Percentiles rank a stretch among this genome's conserved stretches.
Evolutionary conservation across 164 flowering plant genomes (phyloP).

Genomic region (Annona cherimola): DNA sequence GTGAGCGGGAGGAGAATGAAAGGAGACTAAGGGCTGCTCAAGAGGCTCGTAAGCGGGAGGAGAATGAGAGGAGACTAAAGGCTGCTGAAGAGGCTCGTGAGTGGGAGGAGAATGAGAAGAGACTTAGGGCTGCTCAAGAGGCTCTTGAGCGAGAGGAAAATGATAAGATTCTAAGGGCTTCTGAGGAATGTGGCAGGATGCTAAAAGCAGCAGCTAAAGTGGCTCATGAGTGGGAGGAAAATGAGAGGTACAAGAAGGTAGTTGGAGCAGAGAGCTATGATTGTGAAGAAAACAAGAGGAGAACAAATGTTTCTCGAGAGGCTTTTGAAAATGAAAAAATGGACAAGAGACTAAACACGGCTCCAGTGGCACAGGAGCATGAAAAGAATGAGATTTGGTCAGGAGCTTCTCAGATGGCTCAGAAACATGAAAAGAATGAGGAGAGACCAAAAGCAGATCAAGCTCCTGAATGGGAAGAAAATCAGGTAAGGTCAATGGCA

Average conservation of each 20-base stretch:
- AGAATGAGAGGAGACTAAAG: constrained; percentile 13
- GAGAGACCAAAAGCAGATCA: constrained; percentile 9
- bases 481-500: constrained; percentile 13
- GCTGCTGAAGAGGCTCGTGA: constrained; percentile 5
- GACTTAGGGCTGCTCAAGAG: constrained; percentile 13
- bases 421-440: constrained; percentile 4
- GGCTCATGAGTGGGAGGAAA: constrained; percentile 10
- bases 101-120: constrained; percentile 10
- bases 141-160: constrained; percentile 10
- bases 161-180: constrained; percentile 7
- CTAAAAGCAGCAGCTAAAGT: constrained; percentile 3
- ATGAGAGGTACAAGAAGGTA: not conserved
- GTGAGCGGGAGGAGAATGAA: constrained; percentile 5
- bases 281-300: constrained; percentile 9
- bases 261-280: too few relatives aligned
- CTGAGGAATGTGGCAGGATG: too few relatives aligned
- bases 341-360: constrained; percentile 8
- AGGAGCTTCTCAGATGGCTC: constrained; percentile 10
- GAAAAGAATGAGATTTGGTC: constrained; percentile 15
- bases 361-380: constrained; percentile 11
- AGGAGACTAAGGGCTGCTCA: constrained; percentile 6
- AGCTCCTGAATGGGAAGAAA: constrained; percentile 14
- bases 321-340: constrained; percentile 2
- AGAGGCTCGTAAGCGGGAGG: constrained; percentile 10
- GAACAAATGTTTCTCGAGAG: constrained; percentile 8